A percentile compares a stretch with the other conserved stretches of the same genome.
phyloP scores from a whole-genome alignment of 2,329 filamentous ascomycete species.

The Botryosphaeria dothidea region DNA sequence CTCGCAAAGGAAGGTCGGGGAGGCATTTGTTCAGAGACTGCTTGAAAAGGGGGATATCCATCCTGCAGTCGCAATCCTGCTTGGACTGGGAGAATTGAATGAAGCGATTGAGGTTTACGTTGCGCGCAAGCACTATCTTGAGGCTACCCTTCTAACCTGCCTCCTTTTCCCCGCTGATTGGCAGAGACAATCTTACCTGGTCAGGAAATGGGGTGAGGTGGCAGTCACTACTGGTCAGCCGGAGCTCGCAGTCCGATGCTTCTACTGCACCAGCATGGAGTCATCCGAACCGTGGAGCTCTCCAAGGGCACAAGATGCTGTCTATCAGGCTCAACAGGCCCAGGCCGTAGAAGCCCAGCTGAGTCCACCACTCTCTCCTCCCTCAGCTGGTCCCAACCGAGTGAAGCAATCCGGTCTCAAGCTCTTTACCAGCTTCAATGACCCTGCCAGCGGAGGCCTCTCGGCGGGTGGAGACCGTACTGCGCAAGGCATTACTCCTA shows the following conservation, averaged over 20 bases:
- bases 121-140: conserved; percentile 87
- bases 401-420: conserved; percentile 83
- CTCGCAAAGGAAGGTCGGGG: conserved; percentile 86
- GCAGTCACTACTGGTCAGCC: conserved; percentile 85
- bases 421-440: conserved; percentile 85
- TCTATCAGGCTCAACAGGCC: conserved; percentile 56
- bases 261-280: conserved; percentile 86
- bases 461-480: conserved; percentile 67
- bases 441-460: conserved; percentile 56
- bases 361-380: conserved; percentile 74
- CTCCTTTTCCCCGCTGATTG: conserved; percentile 82
- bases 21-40: conserved; percentile 86
- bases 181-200: conserved; percentile 84
- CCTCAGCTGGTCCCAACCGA: conserved; percentile 44
- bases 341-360: conserved; percentile 54
- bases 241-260: conserved; percentile 87
- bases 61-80: conserved; percentile 86
- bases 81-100: conserved; percentile 87
- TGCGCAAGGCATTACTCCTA: conserved; percentile 82
- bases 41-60: conserved; percentile 89
- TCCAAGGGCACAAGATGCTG: conserved; percentile 69
- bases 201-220: conserved; percentile 93
- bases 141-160: conserved; percentile 86
- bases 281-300: conserved; percentile 86
- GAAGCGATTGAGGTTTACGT: conserved; percentile 97